Base-by-base conservation (phyloP, 75 land plant genomes). In the Selaginella tamariscina region DNA sequence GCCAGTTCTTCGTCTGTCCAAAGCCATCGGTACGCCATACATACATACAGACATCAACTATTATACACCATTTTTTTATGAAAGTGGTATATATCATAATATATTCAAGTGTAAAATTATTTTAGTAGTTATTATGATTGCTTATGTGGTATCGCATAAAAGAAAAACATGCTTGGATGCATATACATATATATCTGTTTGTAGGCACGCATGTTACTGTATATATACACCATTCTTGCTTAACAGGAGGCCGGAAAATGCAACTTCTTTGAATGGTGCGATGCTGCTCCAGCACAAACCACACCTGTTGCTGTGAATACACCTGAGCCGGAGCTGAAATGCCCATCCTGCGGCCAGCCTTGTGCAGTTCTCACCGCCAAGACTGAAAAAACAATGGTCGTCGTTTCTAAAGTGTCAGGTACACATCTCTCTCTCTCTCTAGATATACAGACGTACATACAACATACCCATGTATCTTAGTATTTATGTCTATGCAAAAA, bases 381-480 rank as follows among this genome's bases (percentile, higher is more conserved):
- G 26, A 83, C 85, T 0, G 80, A 77, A 83, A 74, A 62, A 83
- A 83, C 64, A 68, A 60, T 0, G 85, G 85, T 0, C 72, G 85
- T 2, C 71, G 70, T 24, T 83, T 83, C 57, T 83, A 83, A n/a
- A n/a, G n/a, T n/a, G n/a, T n/a, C n/a, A n/a, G n/a, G n/a, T n/a
- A n/a, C n/a, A n/a, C n/a, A n/a, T n/a, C n/a, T n/a, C n/a, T n/a
- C n/a, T n/a, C n/a, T n/a, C n/a, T n/a, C n/a, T n/a, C n/a, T n/a
- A n/a, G n/a, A n/a, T n/a, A n/a, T n/a, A n/a, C n/a, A n/a, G n/a
- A n/a, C n/a, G n/a, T 15, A 39, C 5, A 39, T 39, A 15, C 49
- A 15, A 5, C 5, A 39, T 5, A 39, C 5, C 49, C 49, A 5
- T 5, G 5, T 39, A 5, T 39, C 49, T 39, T 39, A 15, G 5